phyloP scores from a whole-genome alignment of 495 filamentous ascomycete genomes.

The Lichina pygmaea region DNA sequence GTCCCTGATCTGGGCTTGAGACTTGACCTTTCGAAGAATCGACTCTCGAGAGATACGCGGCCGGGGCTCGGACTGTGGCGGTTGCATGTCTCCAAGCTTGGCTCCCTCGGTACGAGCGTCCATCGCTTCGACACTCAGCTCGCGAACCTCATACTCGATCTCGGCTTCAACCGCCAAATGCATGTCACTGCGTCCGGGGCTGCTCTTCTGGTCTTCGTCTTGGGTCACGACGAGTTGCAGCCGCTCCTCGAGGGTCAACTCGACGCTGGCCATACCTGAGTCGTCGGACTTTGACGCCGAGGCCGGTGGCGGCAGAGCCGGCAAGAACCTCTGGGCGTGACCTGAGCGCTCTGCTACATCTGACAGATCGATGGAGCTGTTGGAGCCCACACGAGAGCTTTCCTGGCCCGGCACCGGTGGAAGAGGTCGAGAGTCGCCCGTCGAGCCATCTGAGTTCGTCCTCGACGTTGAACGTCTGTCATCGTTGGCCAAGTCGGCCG shows the following conservation, averaged over 20 bases:
- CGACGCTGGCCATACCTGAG: constrained; percentile 33
- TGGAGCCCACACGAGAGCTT: constrained; percentile 16
- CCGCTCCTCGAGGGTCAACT: constrained; percentile 58
- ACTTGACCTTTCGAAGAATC: constrained; percentile 68
- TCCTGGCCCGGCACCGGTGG: constrained; percentile 34
- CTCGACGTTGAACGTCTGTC: constrained; percentile 20
- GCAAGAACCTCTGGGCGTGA: constrained; percentile 30
- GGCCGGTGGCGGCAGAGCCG: constrained; percentile 34
- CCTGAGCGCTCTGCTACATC: constrained; percentile 35
- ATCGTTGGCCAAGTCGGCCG: constrained; percentile 9
- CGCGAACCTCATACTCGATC: constrained; percentile 9
- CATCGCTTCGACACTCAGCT: constrained; percentile 9
- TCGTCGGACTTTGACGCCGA: constrained; percentile 42
- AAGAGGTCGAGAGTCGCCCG: constrained; percentile 44
- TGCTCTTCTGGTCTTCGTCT: constrained; percentile 20
- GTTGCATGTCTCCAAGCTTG: constrained; percentile 28
- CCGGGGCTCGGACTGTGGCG: constrained; percentile 12
- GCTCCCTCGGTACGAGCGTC: constrained; percentile 16
- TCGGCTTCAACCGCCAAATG: constrained; percentile 10
- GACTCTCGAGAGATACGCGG: constrained; percentile 80
- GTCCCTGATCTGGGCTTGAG: constrained; percentile 18
- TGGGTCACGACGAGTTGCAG: constrained; percentile 60
- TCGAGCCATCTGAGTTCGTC: constrained; percentile 40
- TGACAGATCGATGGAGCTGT: constrained; percentile 20
- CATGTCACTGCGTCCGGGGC: constrained; percentile 9